Evolutionary conservation across 2,329 filamentous ascomycete species (phyloP).

Genomic region (Mariannaea sp.): DNA sequence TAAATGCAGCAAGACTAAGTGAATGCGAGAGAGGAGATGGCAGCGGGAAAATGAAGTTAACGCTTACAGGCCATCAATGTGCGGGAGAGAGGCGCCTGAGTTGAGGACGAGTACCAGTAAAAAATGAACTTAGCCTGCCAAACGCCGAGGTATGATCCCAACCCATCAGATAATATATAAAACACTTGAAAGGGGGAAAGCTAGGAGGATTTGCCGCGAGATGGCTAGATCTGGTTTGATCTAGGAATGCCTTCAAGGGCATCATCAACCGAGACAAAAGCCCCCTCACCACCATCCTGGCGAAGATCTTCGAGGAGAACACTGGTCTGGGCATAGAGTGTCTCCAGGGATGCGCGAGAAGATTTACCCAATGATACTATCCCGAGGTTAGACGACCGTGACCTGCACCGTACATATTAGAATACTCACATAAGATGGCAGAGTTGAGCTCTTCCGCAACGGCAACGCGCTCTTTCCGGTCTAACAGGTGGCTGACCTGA

Average conservation of each 20-base stretch:
- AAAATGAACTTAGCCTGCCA: constrained; percentile 9
- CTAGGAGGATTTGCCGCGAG: background rate
- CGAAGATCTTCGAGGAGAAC: constrained; percentile 83
- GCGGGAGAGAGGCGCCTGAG: background rate
- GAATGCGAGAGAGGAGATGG: background rate
- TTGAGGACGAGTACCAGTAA: constrained; percentile 3
- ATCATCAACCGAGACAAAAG: constrained; percentile 71
- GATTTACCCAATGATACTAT: constrained; percentile 89
- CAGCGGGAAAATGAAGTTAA: background rate
- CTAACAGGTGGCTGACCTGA: constrained; percentile 77
- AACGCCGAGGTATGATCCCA: constrained; percentile 34
- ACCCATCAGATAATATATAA: constrained; percentile 25
- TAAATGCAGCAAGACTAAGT: background rate
- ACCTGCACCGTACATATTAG: background rate
- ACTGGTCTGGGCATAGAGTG: constrained; percentile 82
- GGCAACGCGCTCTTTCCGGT: constrained; percentile 71
- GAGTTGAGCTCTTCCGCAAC: constrained; percentile 95
- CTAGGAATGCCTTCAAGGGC: constrained; percentile 54
- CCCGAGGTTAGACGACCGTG: constrained; percentile 23
- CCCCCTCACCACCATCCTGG: constrained; percentile 77
- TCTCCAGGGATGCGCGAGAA: constrained; percentile 82
- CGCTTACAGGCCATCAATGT: background rate
- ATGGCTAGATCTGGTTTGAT: constrained; percentile 40
- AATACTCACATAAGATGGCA: constrained; percentile 78
- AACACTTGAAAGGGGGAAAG: constrained; percentile 14